phyloP scores from a whole-genome alignment of 352 stramenopile species.

The Blastocystis sp. region DNA sequence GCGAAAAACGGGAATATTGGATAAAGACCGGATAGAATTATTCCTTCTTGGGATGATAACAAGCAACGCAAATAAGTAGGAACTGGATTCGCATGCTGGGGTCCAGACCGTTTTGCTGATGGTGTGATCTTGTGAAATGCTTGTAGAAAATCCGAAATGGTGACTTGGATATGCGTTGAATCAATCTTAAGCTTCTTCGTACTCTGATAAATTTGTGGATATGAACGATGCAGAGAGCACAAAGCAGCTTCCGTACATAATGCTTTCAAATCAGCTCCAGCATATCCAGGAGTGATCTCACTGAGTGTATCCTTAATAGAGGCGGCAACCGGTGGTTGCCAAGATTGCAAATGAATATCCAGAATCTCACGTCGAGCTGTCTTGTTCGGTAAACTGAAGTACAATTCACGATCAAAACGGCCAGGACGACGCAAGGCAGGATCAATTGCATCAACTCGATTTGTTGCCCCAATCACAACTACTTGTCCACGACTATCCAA shows the following conservation, averaged over 20 bases:
- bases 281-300: conserved; percentile 78
- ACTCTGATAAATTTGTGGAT: conserved; percentile 79
- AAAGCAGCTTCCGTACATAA: conserved; percentile 79
- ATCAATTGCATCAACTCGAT: conserved; percentile 88
- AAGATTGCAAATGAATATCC: conserved; percentile 77
- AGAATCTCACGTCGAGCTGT: conserved; percentile 77
- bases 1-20: conserved; percentile 49
- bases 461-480: conserved; percentile 94
- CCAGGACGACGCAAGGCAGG: conserved; percentile 83
- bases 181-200: conserved; percentile 73
- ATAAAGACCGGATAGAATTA: conserved; percentile 68
- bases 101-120: conserved; percentile 66
- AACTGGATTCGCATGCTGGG: conserved; percentile 71
- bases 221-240: conserved; percentile 76
- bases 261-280: conserved; percentile 81
- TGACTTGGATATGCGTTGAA: conserved; percentile 72
- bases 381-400: conserved; percentile 78
- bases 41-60: conserved; percentile 66
- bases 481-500: conserved; percentile 71
- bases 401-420: conserved; percentile 81
- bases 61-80: conserved; percentile 69
- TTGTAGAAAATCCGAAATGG: conserved; percentile 74
- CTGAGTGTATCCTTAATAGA: conserved; percentile 74
- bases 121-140: conserved; percentile 71
- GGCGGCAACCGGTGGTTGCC: conserved; percentile 73